Conservation (phyloP, 805 yeast species). For the Lachancea cidri region DNA sequence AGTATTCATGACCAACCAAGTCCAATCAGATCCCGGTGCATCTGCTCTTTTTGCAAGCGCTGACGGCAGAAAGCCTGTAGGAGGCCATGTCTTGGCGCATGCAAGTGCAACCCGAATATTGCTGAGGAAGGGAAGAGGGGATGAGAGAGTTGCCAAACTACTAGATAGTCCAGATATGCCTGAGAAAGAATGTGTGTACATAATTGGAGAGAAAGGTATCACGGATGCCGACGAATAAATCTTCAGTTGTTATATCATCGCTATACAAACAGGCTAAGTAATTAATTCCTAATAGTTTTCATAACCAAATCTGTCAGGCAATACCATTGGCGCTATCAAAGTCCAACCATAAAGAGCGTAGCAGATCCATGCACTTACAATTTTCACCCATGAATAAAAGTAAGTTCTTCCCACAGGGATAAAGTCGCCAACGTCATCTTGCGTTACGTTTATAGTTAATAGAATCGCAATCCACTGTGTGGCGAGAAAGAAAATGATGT, state of each 20-base stretch:
- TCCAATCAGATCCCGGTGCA: slow-evolving; percentile 82
- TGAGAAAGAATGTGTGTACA: slow-evolving; percentile 71
- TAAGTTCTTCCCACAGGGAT: slow-evolving; percentile 96
- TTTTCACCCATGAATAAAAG: slow-evolving; percentile 92
- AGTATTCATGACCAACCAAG: slow-evolving; percentile 70
- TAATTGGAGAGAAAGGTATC: slow-evolving; percentile 64
- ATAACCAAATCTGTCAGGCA: slow-evolving; percentile 78
- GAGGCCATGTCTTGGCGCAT: slow-evolving; percentile 79
- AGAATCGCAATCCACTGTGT: slow-evolving; percentile 96
- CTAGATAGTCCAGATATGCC: slow-evolving; percentile 83
- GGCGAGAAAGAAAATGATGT: slow-evolving; percentile 85
- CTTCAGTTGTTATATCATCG: not conserved
- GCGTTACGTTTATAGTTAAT: slow-evolving; percentile 84
- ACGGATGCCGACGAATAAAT: slow-evolving; percentile 40
- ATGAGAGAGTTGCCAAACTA: slow-evolving; percentile 72
- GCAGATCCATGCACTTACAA: slow-evolving; percentile 89
- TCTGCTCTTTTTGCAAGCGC: slow-evolving; percentile 73
- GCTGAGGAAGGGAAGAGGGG: slow-evolving; percentile 72
- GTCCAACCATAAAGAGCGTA: slow-evolving; percentile 86
- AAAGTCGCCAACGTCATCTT: slow-evolving; percentile 79
- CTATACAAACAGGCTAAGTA: not conserved
- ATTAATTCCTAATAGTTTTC: slow-evolving; percentile 18
- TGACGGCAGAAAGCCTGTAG: slow-evolving; percentile 80
- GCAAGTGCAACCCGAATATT: slow-evolving; percentile 74
- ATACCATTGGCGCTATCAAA: slow-evolving; percentile 77